Evolutionary conservation across 805 yeast genomes (phyloP), one percentile per base, ranked within the genome.

Genomic region (Yamadazyma phyllophila): DNA sequence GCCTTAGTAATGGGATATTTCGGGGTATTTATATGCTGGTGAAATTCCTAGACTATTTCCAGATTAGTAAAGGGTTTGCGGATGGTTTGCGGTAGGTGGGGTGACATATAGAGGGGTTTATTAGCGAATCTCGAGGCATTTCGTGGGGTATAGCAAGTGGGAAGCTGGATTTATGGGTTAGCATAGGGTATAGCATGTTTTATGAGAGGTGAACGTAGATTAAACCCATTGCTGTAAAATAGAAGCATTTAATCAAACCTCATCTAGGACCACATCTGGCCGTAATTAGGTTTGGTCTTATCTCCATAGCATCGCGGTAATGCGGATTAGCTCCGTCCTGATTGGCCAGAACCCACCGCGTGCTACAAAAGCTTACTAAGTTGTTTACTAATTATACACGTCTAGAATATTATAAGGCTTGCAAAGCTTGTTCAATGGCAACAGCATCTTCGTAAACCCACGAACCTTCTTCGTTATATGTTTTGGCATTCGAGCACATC

Each of bases 391-490:
- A 31, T 37, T 20, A 13, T 37, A 20, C 27, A 37, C 17, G 17
- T 26, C 36, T 20, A 40, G 15, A 17, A 32, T 13, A 34, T 26
- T 26, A 37, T 31, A 37, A 42, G 14, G 26, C 17, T 30, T 59
- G 56, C 45, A 74, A 61, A 39, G 66, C 59, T 8, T 62, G 52
- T 47, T 78, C 81, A 52, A 79, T 65, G 3, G 55, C 55, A 11
- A 53, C 64, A 2, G 90, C 88, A 60, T 83, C 87, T 26, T 71
- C 68, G 52, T 76, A 82, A 11, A 85, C 83, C 58, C 76, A 65
- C 13, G 88, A 81, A 0, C 82, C 86, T 26, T 78, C 76, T 57
- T 84, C 90, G 56, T 90, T 90, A 61, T 82, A 90, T 0, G 80
- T 69, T 47, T 69, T 67, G 26, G 96, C 96, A 59, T 90, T 90